Percentiles rank a stretch among this genome's conserved stretches.
phyloP scores from a whole-genome alignment of 768 basidiomycete species.

The Termitomyces sp. region DNA sequence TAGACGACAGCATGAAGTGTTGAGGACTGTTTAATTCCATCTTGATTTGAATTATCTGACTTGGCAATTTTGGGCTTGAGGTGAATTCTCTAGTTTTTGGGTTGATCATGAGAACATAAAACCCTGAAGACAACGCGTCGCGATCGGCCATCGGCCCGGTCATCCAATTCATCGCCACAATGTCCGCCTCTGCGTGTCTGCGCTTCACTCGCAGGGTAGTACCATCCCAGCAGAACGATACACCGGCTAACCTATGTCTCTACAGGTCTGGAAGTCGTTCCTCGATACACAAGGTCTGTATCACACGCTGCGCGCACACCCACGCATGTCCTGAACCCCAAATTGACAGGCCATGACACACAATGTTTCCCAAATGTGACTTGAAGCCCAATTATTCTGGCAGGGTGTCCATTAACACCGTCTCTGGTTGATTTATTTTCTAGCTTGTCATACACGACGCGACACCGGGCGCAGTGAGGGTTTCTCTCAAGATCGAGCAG shows the following conservation, averaged over 20 bases:
- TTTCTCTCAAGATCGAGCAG: slow-evolving; percentile 64
- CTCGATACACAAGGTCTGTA: slow-evolving; percentile 61
- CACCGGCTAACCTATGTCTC: neutral
- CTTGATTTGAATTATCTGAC: neutral
- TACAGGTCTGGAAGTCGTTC: slow-evolving; percentile 79
- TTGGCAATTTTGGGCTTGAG: neutral
- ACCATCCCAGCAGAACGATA: neutral
- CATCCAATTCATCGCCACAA: neutral
- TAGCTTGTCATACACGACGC: slow-evolving; percentile 64
- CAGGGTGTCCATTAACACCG: neutral
- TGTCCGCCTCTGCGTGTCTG: slow-evolving; percentile 46
- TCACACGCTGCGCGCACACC: neutral
- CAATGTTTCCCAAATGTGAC: slow-evolving; percentile 75
- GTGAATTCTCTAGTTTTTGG: neutral
- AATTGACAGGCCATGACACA: slow-evolving; percentile 62
- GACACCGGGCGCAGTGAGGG: slow-evolving; percentile 65
- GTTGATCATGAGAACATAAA: too few relatives aligned
- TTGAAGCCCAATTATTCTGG: neutral
- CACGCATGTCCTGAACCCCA: neutral
- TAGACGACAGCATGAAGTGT: neutral
- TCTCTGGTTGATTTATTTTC: neutral
- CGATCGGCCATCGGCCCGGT: slow-evolving; percentile 5
- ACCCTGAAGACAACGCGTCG: too few relatives aligned
- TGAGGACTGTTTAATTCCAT: neutral
- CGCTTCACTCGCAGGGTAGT: slow-evolving; percentile 62